phyloP scores from a whole-genome alignment of 768 basidiomycete species.

The Tubosaeta sp. region DNA sequence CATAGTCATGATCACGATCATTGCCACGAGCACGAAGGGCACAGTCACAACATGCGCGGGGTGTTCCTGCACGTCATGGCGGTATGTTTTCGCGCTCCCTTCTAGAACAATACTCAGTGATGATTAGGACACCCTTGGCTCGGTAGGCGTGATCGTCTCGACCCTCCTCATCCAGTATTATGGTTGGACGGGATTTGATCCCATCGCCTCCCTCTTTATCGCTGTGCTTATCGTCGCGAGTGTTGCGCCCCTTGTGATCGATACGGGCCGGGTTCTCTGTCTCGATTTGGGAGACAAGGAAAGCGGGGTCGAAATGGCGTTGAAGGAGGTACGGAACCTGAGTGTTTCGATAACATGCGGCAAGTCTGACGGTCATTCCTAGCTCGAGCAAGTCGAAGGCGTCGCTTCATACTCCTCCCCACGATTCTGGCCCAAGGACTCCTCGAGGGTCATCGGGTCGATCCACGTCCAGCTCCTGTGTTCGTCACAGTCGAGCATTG shows the following conservation, averaged over 20 bases:
- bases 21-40: conserved; percentile 62
- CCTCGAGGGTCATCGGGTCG: conserved; percentile 78
- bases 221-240: conserved; percentile 92
- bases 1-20: conserved; percentile 40
- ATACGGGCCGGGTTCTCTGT: conserved; percentile 83
- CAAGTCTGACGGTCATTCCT: neutral
- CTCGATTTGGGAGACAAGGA: conserved; percentile 76
- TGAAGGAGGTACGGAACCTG: conserved; percentile 52
- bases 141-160: conserved; percentile 96
- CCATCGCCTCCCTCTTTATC: conserved; percentile 95
- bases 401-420: conserved; percentile 75
- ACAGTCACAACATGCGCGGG: conserved; percentile 98
- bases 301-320: conserved; percentile 49
- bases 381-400: conserved; percentile 77
- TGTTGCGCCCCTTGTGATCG: conserved; percentile 91
- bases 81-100: conserved; percentile 39
- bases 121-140: conserved; percentile 84
- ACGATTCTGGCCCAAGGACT: conserved; percentile 96
- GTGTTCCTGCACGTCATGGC: conserved; percentile 98
- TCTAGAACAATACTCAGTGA: conserved; percentile 6
- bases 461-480: conserved; percentile 86
- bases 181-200: conserved; percentile 99
- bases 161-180: conserved; percentile 93
- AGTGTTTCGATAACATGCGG: neutral
- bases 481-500: conserved; percentile 36